A percentile compares a stretch with the other conserved stretches of the same genome.
Evolutionary conservation across 306 rosid genomes (phyloP).

Genomic region (Fragaria vesca): DNA sequence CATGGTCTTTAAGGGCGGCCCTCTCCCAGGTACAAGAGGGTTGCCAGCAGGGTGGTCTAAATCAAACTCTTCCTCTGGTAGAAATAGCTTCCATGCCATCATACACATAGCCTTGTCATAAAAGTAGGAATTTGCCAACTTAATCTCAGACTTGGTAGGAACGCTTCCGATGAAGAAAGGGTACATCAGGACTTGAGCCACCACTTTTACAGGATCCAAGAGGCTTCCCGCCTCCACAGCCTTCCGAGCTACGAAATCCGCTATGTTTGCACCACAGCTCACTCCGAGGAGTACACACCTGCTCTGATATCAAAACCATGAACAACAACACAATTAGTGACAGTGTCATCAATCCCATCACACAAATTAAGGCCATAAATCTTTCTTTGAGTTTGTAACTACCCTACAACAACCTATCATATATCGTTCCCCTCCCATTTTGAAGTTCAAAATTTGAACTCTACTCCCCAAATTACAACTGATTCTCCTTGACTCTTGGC

Average conservation of each 20-base stretch:
- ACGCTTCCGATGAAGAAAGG: slow-evolving; percentile 72
- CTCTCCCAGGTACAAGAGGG: slow-evolving; percentile 60
- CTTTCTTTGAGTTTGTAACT: too few relatives aligned
- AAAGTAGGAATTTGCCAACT: slow-evolving; percentile 82
- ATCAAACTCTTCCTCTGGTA: slow-evolving; percentile 65
- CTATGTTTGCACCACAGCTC: slow-evolving; percentile 93
- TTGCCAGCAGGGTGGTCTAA: slow-evolving; percentile 84
- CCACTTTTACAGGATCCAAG: slow-evolving; percentile 84
- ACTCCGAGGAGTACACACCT: slow-evolving; percentile 93
- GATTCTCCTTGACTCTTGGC: too few relatives aligned
- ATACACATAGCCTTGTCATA: slow-evolving; percentile 83
- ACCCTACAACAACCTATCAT: not conserved
- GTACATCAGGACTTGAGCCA: slow-evolving; percentile 83
- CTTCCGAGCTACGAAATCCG: slow-evolving; percentile 71
- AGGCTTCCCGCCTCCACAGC: slow-evolving; percentile 72
- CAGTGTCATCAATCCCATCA: not conserved
- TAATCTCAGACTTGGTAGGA: slow-evolving; percentile 82
- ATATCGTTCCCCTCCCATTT: not conserved
- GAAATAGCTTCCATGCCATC: slow-evolving; percentile 87
- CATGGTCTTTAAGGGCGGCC: slow-evolving; percentile 67
- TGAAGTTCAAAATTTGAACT: not conserved
- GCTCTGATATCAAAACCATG: slow-evolving; percentile 33
- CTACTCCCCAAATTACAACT: not conserved
- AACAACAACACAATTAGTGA: not conserved
- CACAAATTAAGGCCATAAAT: not conserved